Evolutionary conservation across 164 flowering plant species (phyloP), one percentile per base, ranked within the genome.

Genomic region (Euptelea pleiosperma): DNA sequence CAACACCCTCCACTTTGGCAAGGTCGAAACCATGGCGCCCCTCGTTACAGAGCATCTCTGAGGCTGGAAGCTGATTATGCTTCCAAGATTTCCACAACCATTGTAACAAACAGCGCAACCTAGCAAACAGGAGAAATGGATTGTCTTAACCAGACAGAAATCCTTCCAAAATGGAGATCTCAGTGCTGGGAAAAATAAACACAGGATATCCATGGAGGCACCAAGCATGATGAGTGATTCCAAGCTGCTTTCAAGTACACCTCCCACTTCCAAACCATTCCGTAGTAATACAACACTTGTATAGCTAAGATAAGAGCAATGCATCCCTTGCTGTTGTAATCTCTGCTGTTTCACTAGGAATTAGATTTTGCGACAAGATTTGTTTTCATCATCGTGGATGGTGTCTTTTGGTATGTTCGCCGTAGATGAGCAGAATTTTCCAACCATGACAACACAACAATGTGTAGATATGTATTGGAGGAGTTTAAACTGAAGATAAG

Each of bases 21-120:
- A 86, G 67, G 73, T 60, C 85, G 63, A 81, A 75, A 66, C 62
- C 68, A 40, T 94, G 99, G 99, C 91, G 85, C 8, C 99, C 99
- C 6, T 82, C 93, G 4, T 61, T 94, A 43, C 71, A 77, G 19
- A 88, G 96, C 85, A 94, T 94, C 58, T 90, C 96, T 25, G 99
- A 93, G 62, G 80, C 87, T 48, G 75, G 50, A 22, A 48, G 35
- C 52, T 48, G 52, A 48, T 14, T 26, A 28, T 29, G 35, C 14
- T 14, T 26, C 34, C 18, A n/a, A n/a, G 11, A 52, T 31, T 45
- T 30, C 14, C 40, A 16, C 43, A 12, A 0, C 34, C 7, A 40
- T 50, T 46, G 21, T 52, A 44, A 31, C 49, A 33, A 40, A 25
- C 33, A 49, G 9, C 19, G 10, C 48, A 15, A 44, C 24, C 29